Conservation (phyloP, 2,329 filamentous ascomycete genomes). For the Incumbomyces delicatus region DNA sequence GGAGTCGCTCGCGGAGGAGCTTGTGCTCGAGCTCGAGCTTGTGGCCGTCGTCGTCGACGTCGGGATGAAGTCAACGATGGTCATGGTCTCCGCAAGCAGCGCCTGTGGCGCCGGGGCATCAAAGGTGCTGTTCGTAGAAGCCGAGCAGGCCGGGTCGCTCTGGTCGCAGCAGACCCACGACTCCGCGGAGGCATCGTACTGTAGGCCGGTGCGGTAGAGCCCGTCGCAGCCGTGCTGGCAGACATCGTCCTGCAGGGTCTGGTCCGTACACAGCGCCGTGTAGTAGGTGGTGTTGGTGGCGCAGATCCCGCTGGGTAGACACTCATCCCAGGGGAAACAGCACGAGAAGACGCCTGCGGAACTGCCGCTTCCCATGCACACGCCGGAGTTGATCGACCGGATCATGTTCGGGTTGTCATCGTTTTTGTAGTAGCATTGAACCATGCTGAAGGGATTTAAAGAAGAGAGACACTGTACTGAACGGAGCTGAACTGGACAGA, state of each 20-base stretch:
- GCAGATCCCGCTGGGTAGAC: neutral
- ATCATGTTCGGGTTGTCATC: neutral
- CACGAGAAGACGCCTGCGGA: neutral
- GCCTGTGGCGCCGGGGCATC: neutral
- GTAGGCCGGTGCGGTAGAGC: neutral
- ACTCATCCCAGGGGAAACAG: neutral
- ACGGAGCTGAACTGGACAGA: too few relatives aligned
- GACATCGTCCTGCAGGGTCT: neutral
- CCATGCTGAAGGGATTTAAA: neutral
- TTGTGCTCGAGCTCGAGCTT: too few relatives aligned
- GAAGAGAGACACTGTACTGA: too few relatives aligned
- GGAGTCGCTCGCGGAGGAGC: too few relatives aligned
- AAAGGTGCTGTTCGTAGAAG: neutral
- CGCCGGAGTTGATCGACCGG: neutral
- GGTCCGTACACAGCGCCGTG: neutral
- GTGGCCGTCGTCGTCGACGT: neutral
- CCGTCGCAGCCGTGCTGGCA: neutral
- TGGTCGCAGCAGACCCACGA: neutral
- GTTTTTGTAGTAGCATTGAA: slow-evolving; percentile 1
- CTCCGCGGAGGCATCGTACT: neutral
- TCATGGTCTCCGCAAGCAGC: neutral
- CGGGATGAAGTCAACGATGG: neutral
- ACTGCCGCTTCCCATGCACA: neutral
- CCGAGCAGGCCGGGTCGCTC: neutral
- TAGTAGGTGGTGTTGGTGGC: neutral